Evolutionary conservation across 352 stramenopile species (phyloP).

Genomic region (Pythium guiyangense): DNA sequence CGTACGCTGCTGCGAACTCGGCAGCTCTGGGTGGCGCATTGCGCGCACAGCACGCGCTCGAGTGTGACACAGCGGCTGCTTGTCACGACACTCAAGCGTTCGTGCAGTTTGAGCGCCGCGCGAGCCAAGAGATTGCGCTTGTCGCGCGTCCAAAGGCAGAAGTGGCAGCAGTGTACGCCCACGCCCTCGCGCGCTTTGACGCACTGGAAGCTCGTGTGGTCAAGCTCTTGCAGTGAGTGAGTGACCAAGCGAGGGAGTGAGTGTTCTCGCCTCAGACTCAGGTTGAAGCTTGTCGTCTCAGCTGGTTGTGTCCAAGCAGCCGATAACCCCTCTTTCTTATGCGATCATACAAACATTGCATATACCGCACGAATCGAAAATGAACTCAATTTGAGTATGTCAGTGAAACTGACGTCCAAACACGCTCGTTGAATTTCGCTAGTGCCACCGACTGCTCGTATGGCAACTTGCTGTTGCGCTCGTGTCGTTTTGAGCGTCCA

Average conservation of each 20-base stretch:
- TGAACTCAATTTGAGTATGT: too few relatives aligned
- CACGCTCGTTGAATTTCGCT: constrained; percentile 9
- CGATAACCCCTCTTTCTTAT: too few relatives aligned
- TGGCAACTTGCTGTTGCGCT: background rate
- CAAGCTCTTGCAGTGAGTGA: constrained; percentile 8
- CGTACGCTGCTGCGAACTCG: constrained; percentile 30
- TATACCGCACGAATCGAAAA: too few relatives aligned
- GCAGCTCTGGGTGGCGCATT: constrained; percentile 50
- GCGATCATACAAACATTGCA: background rate
- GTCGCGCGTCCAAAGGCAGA: constrained; percentile 23
- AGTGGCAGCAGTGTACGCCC: constrained; percentile 28
- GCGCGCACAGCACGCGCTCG: constrained; percentile 38
- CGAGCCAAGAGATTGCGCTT: constrained; percentile 35
- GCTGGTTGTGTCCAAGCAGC: background rate
- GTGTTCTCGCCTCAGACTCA: background rate
- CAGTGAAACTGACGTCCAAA: constrained; percentile 5
- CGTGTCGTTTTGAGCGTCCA: background rate
- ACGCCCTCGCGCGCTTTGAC: constrained; percentile 29
- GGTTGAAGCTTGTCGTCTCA: background rate
- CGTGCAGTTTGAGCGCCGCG: constrained; percentile 30
- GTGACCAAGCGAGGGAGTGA: too few relatives aligned
- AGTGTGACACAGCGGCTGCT: constrained; percentile 8
- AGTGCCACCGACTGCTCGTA: constrained; percentile 5
- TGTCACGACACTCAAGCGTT: constrained; percentile 7
- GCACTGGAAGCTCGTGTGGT: constrained; percentile 33